phyloP scores from a whole-genome alignment of 2,329 filamentous ascomycete species.

The Thyridium curvatum region DNA sequence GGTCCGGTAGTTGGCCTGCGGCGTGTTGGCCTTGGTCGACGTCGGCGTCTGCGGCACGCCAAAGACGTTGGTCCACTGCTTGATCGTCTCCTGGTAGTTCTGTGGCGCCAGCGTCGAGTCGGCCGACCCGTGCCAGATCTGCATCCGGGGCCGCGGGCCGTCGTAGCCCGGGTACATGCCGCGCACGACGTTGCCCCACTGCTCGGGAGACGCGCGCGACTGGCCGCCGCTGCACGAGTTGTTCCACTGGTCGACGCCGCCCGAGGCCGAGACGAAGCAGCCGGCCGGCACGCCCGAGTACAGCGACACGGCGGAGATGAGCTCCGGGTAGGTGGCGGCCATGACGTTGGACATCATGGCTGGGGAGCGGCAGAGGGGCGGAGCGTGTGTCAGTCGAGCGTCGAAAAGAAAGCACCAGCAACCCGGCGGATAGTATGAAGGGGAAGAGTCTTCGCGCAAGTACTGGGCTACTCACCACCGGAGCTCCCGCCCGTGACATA shows the following conservation, averaged over 20 bases:
- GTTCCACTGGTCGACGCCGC: conserved; percentile 42
- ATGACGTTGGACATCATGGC: conserved; percentile 33
- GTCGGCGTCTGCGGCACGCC: conserved; percentile 26
- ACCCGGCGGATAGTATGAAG: no score
- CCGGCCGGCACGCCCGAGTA: conserved; percentile 35
- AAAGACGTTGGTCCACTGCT: conserved; percentile 48
- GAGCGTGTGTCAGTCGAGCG: not conserved
- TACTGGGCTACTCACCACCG: conserved; percentile 19
- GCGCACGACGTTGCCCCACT: conserved; percentile 40
- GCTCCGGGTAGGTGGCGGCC: conserved; percentile 33
- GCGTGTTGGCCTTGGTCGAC: conserved; percentile 22
- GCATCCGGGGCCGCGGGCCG: conserved; percentile 47
- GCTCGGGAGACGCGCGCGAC: conserved; percentile 30
- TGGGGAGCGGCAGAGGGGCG: conserved; percentile 3
- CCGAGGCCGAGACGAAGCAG: conserved; percentile 30
- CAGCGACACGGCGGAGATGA: conserved; percentile 28
- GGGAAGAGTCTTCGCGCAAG: no score
- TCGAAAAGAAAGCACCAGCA: not conserved
- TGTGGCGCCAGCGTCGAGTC: conserved; percentile 43
- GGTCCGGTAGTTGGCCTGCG: conserved; percentile 29
- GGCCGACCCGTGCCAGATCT: conserved; percentile 50
- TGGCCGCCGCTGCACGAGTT: conserved; percentile 40
- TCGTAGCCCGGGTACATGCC: conserved; percentile 27
- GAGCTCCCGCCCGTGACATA: conserved; percentile 28
- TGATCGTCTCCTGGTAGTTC: conserved; percentile 52